Evolutionary conservation across 148 eudicot species (phyloP).

Genomic region (Oxyria digyna): DNA sequence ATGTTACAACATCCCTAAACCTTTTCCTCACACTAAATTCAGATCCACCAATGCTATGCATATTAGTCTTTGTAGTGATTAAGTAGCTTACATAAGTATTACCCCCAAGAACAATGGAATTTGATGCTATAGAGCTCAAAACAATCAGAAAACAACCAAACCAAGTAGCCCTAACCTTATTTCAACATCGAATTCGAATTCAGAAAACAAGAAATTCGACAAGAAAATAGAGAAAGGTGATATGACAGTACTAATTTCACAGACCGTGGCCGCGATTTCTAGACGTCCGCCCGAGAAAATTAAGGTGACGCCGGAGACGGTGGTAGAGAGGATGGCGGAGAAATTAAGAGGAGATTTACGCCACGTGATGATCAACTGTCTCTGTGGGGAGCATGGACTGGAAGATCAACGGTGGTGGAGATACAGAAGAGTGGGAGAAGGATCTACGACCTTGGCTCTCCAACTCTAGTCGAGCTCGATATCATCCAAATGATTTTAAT

Average conservation of each 20-base stretch:
- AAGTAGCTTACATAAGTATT: conserved; percentile 56
- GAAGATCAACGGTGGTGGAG: no score
- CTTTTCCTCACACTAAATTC: conserved; percentile 63
- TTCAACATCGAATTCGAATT: background rate
- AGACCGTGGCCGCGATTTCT: conserved; percentile 6
- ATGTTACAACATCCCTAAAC: conserved; percentile 69
- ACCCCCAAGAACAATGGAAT: conserved; percentile 68
- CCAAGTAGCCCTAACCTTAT: background rate
- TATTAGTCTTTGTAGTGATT: conserved; percentile 54
- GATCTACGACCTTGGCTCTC: no score
- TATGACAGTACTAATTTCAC: background rate
- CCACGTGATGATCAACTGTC: background rate
- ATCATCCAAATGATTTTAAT: no score
- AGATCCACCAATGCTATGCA: conserved; percentile 41
- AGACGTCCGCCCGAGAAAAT: no score
- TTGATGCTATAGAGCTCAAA: conserved; percentile 15
- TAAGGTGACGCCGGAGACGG: no score
- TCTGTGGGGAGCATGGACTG: background rate
- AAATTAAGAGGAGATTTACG: background rate
- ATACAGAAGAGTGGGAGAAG: no score
- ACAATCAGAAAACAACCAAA: conserved; percentile 1
- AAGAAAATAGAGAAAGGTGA: background rate
- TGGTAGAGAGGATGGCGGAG: background rate
- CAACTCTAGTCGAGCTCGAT: no score
- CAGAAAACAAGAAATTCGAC: background rate